Percentiles rank a stretch among this genome's conserved stretches.
Conservation (phyloP, 768 basidiomycete species). For the Pulveroboletus ravenelii region DNA sequence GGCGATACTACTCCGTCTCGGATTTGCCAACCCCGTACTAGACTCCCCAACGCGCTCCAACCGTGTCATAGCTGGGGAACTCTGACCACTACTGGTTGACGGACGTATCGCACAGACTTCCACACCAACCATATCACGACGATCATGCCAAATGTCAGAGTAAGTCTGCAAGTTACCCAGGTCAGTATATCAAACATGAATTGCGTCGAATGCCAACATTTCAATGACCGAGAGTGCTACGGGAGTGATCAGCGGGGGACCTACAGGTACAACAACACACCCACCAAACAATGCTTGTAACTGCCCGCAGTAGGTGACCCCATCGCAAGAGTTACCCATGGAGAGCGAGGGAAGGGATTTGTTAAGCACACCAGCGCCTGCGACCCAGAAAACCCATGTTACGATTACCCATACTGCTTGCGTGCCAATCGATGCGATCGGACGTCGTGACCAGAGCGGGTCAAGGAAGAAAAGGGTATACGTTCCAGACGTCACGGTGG, state of each 20-base stretch:
- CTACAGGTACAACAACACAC: background rate
- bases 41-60: conserved; percentile 1
- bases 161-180: conserved; percentile 31
- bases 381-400: conserved; percentile 60
- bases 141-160: conserved; percentile 45
- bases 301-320: conserved; percentile 50
- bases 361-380: conserved; percentile 50
- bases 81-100: conserved; percentile 28
- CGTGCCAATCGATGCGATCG: conserved; percentile 52
- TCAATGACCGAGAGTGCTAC: conserved; percentile 48
- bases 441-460: conserved; percentile 50
- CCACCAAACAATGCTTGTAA: conserved; percentile 51
- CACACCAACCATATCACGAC: conserved; percentile 48
- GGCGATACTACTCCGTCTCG: background rate
- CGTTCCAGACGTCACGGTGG: conserved; percentile 45
- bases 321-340: conserved; percentile 37
- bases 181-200: conserved; percentile 6
- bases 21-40: conserved; percentile 1
- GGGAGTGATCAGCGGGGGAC: conserved; percentile 4
- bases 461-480: conserved; percentile 60
- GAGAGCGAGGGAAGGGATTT: conserved; percentile 44
- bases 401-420: conserved; percentile 56
- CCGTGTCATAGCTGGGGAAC: conserved; percentile 17
- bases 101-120: conserved; percentile 42
- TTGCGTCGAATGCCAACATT: conserved; percentile 36